Evolutionary conservation across 768 basidiomycete genomes (phyloP).

Genomic region (Chalciporus pseudorubinellus): DNA sequence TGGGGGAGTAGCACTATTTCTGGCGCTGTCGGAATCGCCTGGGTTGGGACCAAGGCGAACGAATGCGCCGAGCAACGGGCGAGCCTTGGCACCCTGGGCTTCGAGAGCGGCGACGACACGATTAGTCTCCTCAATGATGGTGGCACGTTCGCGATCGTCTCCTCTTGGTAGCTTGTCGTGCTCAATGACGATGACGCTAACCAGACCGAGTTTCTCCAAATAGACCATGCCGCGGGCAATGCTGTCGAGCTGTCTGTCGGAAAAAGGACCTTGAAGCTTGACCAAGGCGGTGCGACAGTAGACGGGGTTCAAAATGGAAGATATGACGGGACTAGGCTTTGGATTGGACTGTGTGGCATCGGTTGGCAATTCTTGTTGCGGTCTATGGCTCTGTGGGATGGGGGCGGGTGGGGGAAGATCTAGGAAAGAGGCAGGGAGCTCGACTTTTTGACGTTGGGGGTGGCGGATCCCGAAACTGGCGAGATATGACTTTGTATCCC

Average conservation of each 20-base stretch:
- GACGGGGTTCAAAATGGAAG: slow-evolving; percentile 82
- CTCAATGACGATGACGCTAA: slow-evolving; percentile 94
- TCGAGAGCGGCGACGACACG: slow-evolving; percentile 81
- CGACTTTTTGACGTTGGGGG: slow-evolving; percentile 28
- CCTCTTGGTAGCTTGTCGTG: slow-evolving; percentile 73
- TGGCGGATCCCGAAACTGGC: slow-evolving; percentile 83
- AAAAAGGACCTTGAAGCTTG: slow-evolving; percentile 95
- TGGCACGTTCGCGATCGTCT: slow-evolving; percentile 63
- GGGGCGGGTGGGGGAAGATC: slow-evolving; percentile 25
- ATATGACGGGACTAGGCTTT: slow-evolving; percentile 52
- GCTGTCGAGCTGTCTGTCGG: slow-evolving; percentile 88
- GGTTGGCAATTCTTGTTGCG: slow-evolving; percentile 6
- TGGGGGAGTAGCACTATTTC: slow-evolving; percentile 43
- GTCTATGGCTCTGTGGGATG: slow-evolving; percentile 5
- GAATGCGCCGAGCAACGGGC: slow-evolving; percentile 85
- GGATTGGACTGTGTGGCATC: slow-evolving; percentile 34
- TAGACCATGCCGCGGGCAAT: slow-evolving; percentile 92
- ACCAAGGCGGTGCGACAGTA: slow-evolving; percentile 88
- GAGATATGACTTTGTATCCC: slow-evolving; percentile 89
- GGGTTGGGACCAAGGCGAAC: slow-evolving; percentile 82
- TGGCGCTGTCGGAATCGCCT: slow-evolving; percentile 31
- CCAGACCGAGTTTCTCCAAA: slow-evolving; percentile 91
- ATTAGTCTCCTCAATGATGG: slow-evolving; percentile 77
- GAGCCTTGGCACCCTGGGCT: slow-evolving; percentile 78
- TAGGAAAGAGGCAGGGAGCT: slow-evolving; percentile 22